Base-by-base conservation (phyloP, 73 alveolate species). In the Paraurostyla sp. region DNA sequence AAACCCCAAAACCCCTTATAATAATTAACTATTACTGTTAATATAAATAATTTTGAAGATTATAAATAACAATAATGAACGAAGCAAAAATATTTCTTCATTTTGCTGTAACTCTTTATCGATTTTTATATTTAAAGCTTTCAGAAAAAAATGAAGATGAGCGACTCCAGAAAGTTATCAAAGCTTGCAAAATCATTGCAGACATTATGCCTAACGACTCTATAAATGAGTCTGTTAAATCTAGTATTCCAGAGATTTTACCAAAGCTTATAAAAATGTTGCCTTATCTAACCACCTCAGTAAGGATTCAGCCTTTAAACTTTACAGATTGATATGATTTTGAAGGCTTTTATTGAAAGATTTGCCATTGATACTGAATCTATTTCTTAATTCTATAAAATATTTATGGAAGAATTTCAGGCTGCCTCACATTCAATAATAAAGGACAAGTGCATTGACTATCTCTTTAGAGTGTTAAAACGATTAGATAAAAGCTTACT, bases 1-100 rank as follows among this genome's bases (percentile, higher is more conserved):
- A n/a, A n/a, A n/a, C n/a, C n/a, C n/a, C n/a, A n/a, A n/a, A n/a
- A n/a, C n/a, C n/a, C n/a, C n/a, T n/a, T n/a, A n/a, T n/a, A n/a
- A n/a, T n/a, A n/a, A n/a, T n/a, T n/a, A n/a, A n/a, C n/a, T n/a
- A n/a, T n/a, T n/a, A n/a, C n/a, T n/a, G n/a, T n/a, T n/a, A n/a
- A n/a, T n/a, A n/a, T n/a, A n/a, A n/a, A n/a, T n/a, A n/a, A n/a
- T n/a, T n/a, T n/a, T n/a, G n/a, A n/a, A n/a, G n/a, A n/a, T 46
- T 56, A 56, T 56, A 22, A 11, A 56, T 11, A 16, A 16, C 59
- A 16, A 46, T 36, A 68, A 87, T 87, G 94, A 87, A 87, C 81
- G 94, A 87, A 58, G 94, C 94, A 46, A 87, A 87, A 76, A 87
- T 87, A 9, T 76, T 87, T 33, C 85, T 87, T 4, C 94, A 87